Evolutionary conservation across 2,329 filamentous ascomycete genomes (phyloP), one percentile per base, ranked within the genome.

Genomic region (Camillea tinctor): DNA sequence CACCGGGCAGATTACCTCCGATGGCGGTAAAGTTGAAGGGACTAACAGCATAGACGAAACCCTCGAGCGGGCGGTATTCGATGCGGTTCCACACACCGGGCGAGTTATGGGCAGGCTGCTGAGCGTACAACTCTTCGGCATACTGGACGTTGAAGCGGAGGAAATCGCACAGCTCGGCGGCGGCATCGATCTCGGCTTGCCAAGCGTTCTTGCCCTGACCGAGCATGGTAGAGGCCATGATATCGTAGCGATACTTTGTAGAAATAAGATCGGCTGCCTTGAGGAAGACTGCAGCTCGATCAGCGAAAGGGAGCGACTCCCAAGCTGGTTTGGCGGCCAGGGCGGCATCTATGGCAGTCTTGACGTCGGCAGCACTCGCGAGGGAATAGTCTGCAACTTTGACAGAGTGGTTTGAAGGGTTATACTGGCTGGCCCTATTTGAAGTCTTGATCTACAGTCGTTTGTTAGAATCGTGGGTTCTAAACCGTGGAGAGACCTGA

Each of bases 11-110:
- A 78, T 97, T 97, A 59, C 89, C 94, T 11, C 88, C 93, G 69
- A 98, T 96, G 64, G 93, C 93, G 21, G 93, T 97, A 79, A 98
- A 98, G 81, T 98, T 98, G 84, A 97, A 98, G 50, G 93, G 93
- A 61, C 89, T 92, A 69, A 97, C 87, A 40, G 93, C 94, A 74
- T 97, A 97, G 63, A 98, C 92, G 75, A 98, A 97, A 19, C 93
- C 93, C 76, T 98, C 93, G 2, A 98, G 85, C 19, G 94, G 89
- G 48, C 93, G 85, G 81, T 97, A 88, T 78, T 97, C 93, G 61
- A 93, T 84, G 50, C 93, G 87, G 78, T 97, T 97, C 93, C 93
- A 97, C 44, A 96, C 85, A 48, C 92, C 92, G 1, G 90, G 80
- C 1, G 91, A 82, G 78, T 98, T 88, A 80, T 95, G 92, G 55